Base-by-base conservation (phyloP, 768 basidiomycete genomes). In the Tulasnella sp. region DNA sequence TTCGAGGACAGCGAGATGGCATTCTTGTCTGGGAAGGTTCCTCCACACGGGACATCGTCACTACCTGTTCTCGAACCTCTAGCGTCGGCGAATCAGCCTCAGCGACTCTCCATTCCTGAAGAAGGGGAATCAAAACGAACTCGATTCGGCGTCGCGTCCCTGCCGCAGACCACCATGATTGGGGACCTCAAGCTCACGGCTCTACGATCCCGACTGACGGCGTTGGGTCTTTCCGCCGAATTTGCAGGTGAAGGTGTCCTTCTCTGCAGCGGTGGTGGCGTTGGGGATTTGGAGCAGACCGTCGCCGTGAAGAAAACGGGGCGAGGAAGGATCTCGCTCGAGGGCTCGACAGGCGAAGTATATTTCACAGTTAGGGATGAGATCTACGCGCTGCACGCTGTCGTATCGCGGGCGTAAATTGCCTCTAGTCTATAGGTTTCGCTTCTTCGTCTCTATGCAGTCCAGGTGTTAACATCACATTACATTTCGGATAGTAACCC, bases 1-100 rank as follows among this genome's bases (percentile, higher is more conserved):
- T 98, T 97, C 78, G 97, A 98, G 77, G 96, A 98, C 79, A 98
- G 95, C 77, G 95, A 98, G 80, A 91, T 99, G 62, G 94, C 92
- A 19, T 95, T 89, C 79, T 88, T 99, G 59, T 88, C 89, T 26
- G 97, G 97, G 26, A 87, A 91, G n/a, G 88, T 98, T 37, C 85
- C 90, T 3, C 86, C 89, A 36, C 90, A 92, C 72, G 88, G 93
- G 19, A 93, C 89, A 74, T 94, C 95, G 2, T 92, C 89, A 5
- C 89, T 98, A 69, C 95, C 96, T 1, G 87, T 89, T 16, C 88
- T 99, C 35, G 95, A 97, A 35, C 62, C 26, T 22, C 34, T 63
- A 34, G 62, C 63, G 73, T 74, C 42, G 35, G 71, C 39, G 77
- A 83, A 47, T 77, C 77, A 59, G 64, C 74, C 32, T 29, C 44